phyloP scores from a whole-genome alignment of 2,329 filamentous ascomycete species.

The Cadophora sp. region DNA sequence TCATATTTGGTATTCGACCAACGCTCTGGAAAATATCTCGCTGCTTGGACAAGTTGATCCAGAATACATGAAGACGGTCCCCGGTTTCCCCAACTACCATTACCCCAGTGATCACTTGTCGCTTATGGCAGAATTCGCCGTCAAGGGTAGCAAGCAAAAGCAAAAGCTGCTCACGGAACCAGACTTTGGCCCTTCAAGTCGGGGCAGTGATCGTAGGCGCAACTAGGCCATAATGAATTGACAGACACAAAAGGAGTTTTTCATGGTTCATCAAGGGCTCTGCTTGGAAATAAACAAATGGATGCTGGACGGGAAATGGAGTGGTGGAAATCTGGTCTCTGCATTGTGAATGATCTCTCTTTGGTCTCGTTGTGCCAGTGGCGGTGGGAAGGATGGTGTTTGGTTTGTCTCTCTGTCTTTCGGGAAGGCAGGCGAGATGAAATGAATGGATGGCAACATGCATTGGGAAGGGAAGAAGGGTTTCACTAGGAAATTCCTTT shows the following conservation, averaged over 20 bases:
- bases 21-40: constrained; percentile 69
- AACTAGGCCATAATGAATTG: constrained; percentile 21
- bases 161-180: constrained; percentile 41
- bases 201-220: constrained; percentile 33
- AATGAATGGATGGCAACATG: constrained; percentile 10
- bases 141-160: constrained; percentile 66
- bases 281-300: constrained; percentile 30
- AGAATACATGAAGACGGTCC: constrained; percentile 72
- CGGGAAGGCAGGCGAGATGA: constrained; percentile 19
- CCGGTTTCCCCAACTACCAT: constrained; percentile 78
- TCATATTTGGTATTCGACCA: constrained; percentile 97
- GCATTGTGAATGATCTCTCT: constrained; percentile 28
- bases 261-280: constrained; percentile 24
- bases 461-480: constrained; percentile 18
- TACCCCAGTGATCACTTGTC: constrained; percentile 78
- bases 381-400: constrained; percentile 33
- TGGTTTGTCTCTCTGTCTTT: constrained; percentile 30
- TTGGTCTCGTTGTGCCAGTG: constrained; percentile 31
- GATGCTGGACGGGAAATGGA: constrained; percentile 18
- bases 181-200: constrained; percentile 43
- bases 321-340: constrained; percentile 16
- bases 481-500: constrained; percentile 22
- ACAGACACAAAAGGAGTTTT: constrained; percentile 9
- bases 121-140: constrained; percentile 71
- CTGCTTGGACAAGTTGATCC: constrained; percentile 74